A percentile compares a stretch with the other conserved stretches of the same genome.
phyloP scores from a whole-genome alignment of 176 grass and related monocot species.

The Cymbopogon citratus region DNA sequence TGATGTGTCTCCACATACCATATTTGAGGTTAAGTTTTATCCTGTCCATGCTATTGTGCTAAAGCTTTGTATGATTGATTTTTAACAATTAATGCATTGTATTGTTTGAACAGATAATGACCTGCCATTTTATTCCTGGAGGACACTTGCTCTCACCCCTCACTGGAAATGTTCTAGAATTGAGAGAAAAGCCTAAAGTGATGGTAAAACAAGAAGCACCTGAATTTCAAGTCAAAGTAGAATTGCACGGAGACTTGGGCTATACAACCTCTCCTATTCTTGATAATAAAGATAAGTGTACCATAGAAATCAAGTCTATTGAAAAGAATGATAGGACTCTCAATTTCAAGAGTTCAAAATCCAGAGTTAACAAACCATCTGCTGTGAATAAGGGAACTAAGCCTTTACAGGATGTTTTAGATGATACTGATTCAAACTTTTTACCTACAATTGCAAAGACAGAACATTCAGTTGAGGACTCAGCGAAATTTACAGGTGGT shows the following conservation, averaged over 20 bases:
- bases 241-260: background rate
- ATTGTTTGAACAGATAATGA: conserved; percentile 57
- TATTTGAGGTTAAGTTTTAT: conserved; percentile 49
- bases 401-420: conserved; percentile 23
- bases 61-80: background rate
- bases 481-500: background rate
- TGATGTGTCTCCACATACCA: conserved; percentile 45
- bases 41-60: background rate
- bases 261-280: conserved; percentile 2
- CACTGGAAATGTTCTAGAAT: conserved; percentile 32
- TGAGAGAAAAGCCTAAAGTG: conserved; percentile 34
- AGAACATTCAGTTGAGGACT: conserved; percentile 17
- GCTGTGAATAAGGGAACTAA: conserved; percentile 31
- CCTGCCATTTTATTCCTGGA: conserved; percentile 50
- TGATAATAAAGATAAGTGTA: conserved; percentile 24
- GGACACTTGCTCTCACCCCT: conserved; percentile 53
- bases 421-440: conserved; percentile 21
- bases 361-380: conserved; percentile 13
- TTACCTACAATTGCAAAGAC: conserved; percentile 25
- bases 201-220: conserved; percentile 24
- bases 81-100: conserved; percentile 20
- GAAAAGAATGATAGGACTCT: conserved; percentile 20
- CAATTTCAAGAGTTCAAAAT: conserved; percentile 23
- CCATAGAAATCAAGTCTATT: conserved; percentile 29
- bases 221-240: conserved; percentile 1